phyloP scores from a whole-genome alignment of 208 protist species.

The Herpetomonas samuelpessoai region DNA sequence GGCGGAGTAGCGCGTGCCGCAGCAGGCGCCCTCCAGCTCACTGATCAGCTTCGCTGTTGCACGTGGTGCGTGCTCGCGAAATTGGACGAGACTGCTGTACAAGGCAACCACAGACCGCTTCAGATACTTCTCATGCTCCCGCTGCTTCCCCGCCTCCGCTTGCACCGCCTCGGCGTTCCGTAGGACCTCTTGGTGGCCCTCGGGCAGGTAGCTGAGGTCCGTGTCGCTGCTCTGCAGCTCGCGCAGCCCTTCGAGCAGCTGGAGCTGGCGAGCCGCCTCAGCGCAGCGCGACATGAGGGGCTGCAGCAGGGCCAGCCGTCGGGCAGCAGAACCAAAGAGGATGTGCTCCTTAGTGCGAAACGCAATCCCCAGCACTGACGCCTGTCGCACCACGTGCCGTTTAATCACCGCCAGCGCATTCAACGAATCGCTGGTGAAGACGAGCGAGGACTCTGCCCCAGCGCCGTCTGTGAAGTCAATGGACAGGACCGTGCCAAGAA shows the following conservation, averaged over 20 bases:
- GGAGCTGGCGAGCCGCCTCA: slow-evolving; percentile 19
- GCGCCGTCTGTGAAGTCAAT: slow-evolving; percentile 28
- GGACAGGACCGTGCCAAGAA: slow-evolving; percentile 39
- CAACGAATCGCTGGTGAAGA: slow-evolving; percentile 59
- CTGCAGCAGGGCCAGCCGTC: slow-evolving; percentile 40
- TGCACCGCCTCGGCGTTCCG: slow-evolving; percentile 35
- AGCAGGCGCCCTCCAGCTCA: slow-evolving; percentile 36
- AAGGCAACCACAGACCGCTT: slow-evolving; percentile 40
- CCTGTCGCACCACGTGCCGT: slow-evolving; percentile 21
- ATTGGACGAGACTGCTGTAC: slow-evolving; percentile 53
- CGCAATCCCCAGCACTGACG: slow-evolving; percentile 19
- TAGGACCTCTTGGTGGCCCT: slow-evolving; percentile 41
- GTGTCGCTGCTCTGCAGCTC: slow-evolving; percentile 56
- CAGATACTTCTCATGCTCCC: slow-evolving; percentile 39
- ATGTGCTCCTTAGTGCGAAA: slow-evolving; percentile 40
- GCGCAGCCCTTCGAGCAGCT: slow-evolving; percentile 60
- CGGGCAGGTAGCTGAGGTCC: slow-evolving; percentile 43
- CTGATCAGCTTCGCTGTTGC: slow-evolving; percentile 28
- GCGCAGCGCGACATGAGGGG: slow-evolving; percentile 40
- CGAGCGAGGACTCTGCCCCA: slow-evolving; percentile 17
- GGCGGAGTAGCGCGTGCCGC: slow-evolving; percentile 17
- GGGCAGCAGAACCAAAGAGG: slow-evolving; percentile 33
- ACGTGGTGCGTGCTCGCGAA: slow-evolving; percentile 38
- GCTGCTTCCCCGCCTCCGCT: slow-evolving; percentile 27
- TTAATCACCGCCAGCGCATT: slow-evolving; percentile 38